Evolutionary conservation across 2,329 filamentous ascomycete genomes (phyloP).

Genomic region (Parastagonospora avenae): DNA sequence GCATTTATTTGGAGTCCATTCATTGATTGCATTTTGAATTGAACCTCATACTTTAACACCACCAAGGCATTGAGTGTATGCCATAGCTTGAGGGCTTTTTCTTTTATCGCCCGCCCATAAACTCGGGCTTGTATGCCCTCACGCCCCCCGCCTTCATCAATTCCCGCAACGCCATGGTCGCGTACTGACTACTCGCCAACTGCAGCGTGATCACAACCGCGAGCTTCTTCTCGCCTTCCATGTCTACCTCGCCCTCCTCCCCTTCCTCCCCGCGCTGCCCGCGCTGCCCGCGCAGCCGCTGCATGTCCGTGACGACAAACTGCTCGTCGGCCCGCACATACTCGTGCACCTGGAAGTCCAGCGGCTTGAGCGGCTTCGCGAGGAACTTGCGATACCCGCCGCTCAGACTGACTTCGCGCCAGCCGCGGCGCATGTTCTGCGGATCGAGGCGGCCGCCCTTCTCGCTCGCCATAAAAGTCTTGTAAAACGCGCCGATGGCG

Average conservation of each 20-base stretch:
- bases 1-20: no score
- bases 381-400: conserved; percentile 88
- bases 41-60: no score
- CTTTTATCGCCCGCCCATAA: conserved; percentile 53
- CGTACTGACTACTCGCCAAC: conserved; percentile 79
- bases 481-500: conserved; percentile 81
- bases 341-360: conserved; percentile 70
- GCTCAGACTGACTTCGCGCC: conserved; percentile 85
- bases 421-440: conserved; percentile 80
- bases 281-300: conserved; percentile 61
- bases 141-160: conserved; percentile 72
- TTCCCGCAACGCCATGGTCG: conserved; percentile 81
- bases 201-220: conserved; percentile 76
- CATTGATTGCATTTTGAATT: no score
- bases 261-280: conserved; percentile 57
- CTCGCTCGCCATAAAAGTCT: conserved; percentile 80
- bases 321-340: conserved; percentile 79
- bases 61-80: no score
- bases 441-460: conserved; percentile 81
- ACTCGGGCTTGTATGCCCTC: conserved; percentile 67
- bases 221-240: conserved; percentile 55
- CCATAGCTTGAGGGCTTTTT: no score
- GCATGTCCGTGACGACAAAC: conserved; percentile 85
- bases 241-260: conserved; percentile 36
- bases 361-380: conserved; percentile 67